Percentiles rank a stretch among this genome's conserved stretches.
These are phyloP conservation scores for Aspergillus unguis DNA, from an alignment of 2,329 filamentous ascomycete species.

Conservation along the genomic window DNA sequence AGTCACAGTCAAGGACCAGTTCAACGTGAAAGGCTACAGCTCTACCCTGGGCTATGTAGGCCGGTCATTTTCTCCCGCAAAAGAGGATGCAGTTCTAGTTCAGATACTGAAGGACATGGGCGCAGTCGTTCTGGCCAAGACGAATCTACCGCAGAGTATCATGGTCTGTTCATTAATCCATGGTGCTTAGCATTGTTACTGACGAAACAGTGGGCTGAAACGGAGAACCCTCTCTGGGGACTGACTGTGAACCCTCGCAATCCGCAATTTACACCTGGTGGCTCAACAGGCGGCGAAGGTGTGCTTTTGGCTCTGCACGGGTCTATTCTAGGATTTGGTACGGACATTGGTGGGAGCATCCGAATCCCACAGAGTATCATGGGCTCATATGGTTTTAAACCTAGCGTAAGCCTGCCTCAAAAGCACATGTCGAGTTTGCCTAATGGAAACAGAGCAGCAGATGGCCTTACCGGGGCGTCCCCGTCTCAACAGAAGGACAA, in stretches of 20 bases:
- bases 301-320: constrained; percentile 41
- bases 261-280: constrained; percentile 45
- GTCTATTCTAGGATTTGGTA: constrained; percentile 49
- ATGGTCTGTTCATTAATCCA: constrained; percentile 39
- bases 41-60: constrained; percentile 59
- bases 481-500: constrained; percentile 62
- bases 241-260: constrained; percentile 48
- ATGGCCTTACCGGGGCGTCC: constrained; percentile 56
- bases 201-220: constrained; percentile 49
- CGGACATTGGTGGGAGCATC: constrained; percentile 53
- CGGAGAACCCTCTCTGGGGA: constrained; percentile 53
- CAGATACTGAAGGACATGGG: constrained; percentile 49
- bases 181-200: neutral
- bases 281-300: constrained; percentile 48
- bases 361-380: constrained; percentile 49
- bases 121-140: constrained; percentile 54
- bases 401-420: constrained; percentile 25
- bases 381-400: constrained; percentile 51
- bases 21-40: constrained; percentile 57
- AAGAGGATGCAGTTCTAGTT: constrained; percentile 50
- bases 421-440: neutral
- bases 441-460: constrained; percentile 48
- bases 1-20: constrained; percentile 60
- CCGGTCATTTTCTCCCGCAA: constrained; percentile 49
- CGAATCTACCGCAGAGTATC: constrained; percentile 51